Percentiles rank a stretch among this genome's conserved stretches.
phyloP scores from a whole-genome alignment of 2,329 filamentous ascomycete species.

The Penicillium sp. region DNA sequence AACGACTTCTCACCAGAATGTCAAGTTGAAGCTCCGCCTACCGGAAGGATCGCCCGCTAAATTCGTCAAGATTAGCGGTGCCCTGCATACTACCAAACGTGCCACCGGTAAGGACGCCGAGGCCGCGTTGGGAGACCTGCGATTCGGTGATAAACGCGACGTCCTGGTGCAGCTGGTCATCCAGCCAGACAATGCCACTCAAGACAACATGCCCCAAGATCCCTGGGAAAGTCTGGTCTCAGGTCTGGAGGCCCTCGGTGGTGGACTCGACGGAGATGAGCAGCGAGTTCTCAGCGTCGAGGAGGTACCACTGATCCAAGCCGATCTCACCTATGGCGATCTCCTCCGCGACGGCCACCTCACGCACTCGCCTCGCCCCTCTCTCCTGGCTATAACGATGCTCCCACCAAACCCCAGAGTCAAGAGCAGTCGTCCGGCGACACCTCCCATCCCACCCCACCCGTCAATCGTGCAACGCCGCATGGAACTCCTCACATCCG shows the following conservation, averaged over 20 bases:
- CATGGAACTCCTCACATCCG: conserved; percentile 96
- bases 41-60: conserved; percentile 97
- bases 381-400: conserved; percentile 93
- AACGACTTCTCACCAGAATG: conserved; percentile 96
- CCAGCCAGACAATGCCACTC: conserved; percentile 77
- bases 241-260: conserved; percentile 88
- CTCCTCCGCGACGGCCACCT: conserved; percentile 86
- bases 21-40: conserved; percentile 89
- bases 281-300: conserved; percentile 84
- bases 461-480: conserved; percentile 92
- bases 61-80: conserved; percentile 97
- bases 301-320: conserved; percentile 92
- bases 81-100: conserved; percentile 92
- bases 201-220: conserved; percentile 87
- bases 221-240: conserved; percentile 98
- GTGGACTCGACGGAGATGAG: conserved; percentile 83
- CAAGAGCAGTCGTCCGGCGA: conserved; percentile 58
- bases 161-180: conserved; percentile 94
- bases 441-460: conserved; percentile 90
- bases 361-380: conserved; percentile 84
- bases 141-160: conserved; percentile 94
- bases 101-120: conserved; percentile 94
- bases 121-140: conserved; percentile 84
- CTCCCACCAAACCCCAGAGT: conserved; percentile 69
- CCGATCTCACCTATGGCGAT: conserved; percentile 91